Evolutionary conservation across 768 basidiomycete species (phyloP).

Genomic region (Russula lepida): DNA sequence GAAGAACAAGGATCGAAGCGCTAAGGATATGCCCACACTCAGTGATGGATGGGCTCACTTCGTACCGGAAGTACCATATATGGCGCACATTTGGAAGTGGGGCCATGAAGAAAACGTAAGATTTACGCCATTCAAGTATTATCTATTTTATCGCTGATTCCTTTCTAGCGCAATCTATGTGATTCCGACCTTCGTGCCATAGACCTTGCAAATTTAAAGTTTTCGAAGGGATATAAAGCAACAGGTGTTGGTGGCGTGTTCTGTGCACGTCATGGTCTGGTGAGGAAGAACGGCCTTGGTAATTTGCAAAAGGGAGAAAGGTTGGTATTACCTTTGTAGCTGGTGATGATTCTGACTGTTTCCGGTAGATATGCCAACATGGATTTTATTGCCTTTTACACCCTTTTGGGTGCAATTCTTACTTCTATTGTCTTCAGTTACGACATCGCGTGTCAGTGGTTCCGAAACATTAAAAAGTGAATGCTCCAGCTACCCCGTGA

Average conservation of each 20-base stretch:
- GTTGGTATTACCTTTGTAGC: not conserved
- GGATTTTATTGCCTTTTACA: not conserved
- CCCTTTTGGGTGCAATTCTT: not conserved
- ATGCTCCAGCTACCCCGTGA: not conserved
- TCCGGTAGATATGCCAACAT: not conserved
- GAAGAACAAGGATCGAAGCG: not conserved
- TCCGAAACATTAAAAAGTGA: not conserved
- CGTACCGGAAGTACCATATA: not conserved
- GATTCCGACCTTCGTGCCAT: not conserved
- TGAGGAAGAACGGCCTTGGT: not conserved
- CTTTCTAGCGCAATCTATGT: not conserved
- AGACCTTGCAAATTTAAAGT: not conserved
- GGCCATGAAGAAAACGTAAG: not conserved
- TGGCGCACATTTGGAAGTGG: not conserved
- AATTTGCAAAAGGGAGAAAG: not conserved
- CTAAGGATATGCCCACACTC: not conserved
- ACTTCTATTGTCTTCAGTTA: not conserved
- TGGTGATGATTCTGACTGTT: not conserved
- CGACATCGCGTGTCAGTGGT: not conserved
- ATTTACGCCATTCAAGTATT: not conserved
- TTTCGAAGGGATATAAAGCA: not conserved
- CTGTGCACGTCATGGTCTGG: not conserved
- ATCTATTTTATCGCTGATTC: not conserved
- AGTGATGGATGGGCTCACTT: not conserved
- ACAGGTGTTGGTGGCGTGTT: not conserved